A percentile compares a stretch with the other conserved stretches of the same genome.
These are phyloP conservation scores for Phaeosphaeriaceae sp. DNA, from an alignment of 2,329 filamentous ascomycete genomes.

Conservation along the genomic window DNA sequence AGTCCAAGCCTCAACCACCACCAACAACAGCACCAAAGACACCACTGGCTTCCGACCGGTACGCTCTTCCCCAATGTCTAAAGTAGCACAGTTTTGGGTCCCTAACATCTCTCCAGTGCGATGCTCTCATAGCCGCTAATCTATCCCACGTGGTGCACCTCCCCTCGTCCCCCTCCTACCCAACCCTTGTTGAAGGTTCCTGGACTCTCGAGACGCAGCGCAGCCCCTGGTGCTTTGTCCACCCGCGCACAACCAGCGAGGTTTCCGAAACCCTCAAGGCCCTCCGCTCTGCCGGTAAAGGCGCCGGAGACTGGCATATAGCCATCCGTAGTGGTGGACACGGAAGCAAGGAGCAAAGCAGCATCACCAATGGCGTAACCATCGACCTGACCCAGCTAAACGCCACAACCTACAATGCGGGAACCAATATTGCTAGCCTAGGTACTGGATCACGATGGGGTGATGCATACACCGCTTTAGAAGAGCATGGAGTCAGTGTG, in stretches of 20 bases:
- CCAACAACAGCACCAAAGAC: too few species aligned
- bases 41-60: too few species aligned
- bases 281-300: background rate
- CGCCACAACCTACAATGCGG: background rate
- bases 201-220: too few species aligned
- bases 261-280: background rate
- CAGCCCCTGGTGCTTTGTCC: too few species aligned
- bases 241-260: background rate
- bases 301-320: background rate
- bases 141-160: too few species aligned
- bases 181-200: too few species aligned
- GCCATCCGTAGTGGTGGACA: slow-evolving; percentile 17
- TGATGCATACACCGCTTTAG: background rate
- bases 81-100: too few species aligned
- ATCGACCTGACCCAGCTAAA: background rate
- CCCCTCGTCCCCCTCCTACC: too few species aligned
- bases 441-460: background rate
- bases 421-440: background rate
- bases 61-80: too few species aligned
- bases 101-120: too few species aligned
- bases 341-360: slow-evolving; percentile 6
- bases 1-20: too few species aligned
- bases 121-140: too few species aligned
- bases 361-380: slow-evolving; percentile 2
- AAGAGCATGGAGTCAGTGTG: slow-evolving; percentile 6